Evolutionary conservation across 768 basidiomycete species (phyloP), one percentile per base, ranked within the genome.

Genomic region (Pleurotus salmoneostramineus): DNA sequence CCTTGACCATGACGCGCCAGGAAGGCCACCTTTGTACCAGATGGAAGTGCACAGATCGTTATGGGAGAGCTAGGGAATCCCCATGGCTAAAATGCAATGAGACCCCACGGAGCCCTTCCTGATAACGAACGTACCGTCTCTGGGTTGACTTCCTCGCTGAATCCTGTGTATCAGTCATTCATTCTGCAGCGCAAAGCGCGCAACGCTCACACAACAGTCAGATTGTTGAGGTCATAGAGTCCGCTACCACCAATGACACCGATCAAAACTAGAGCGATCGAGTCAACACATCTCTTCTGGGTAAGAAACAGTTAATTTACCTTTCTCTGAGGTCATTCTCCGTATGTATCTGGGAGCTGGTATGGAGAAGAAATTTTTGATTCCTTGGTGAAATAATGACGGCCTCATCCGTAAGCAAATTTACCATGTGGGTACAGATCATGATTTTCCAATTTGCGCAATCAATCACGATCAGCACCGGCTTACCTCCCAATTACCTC

Each of bases 241-340:
- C 95, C 95, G 63, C 89, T 93, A 32, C 94, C 94, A 15, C 94
- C 94, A 59, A 96, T 95, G 51, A 95, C 88, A 37, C 93, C 94
- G 49, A 95, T 82, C 47, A 93, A 76, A 14, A 92, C 90, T 92
- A 7, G 10, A 32, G 21, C 21, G 12, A 45, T 40, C 37, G 37
- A 27, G 21, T 27, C 21, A 27, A 27, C 21, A 27, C 21, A 27
- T 27, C 21, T 27, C 21, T 27, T 27, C 21, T 27, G 21, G 21
- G 21, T 27, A 27, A 27, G 21, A 27, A 27, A 27, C 21, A 3
- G 21, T 27, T 27, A 27, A 27, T 27, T 27, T 27, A 27, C 21
- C 21, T 27, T 27, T 27, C 21, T 27, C 21, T 27, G 21, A 27
- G 21, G 21, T 27, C 21, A 27, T 27, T 27, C 21, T 27, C 21